Base-by-base conservation (phyloP, 305 asterid genomes). In the Fraxinus latifolia region DNA sequence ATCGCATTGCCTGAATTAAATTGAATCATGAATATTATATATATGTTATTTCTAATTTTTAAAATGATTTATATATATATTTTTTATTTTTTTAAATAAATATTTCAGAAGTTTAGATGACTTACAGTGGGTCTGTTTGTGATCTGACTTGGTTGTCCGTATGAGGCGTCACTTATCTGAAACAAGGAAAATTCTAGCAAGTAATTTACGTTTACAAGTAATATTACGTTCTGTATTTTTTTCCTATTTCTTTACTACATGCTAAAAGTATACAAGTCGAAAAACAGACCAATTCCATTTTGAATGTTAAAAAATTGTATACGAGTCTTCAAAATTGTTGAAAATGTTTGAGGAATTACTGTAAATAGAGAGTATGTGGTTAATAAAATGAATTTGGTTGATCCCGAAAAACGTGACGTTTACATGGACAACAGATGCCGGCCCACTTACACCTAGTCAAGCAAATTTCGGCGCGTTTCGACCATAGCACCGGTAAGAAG, bases 81-180 rank as follows among this genome's bases (percentile, higher is more conserved):
- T 0, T 42, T 4, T 8, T 39, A 42, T 42, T 9, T 42, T 42
- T 42, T 1, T 0, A 17, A 34, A 68, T 19, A 53, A 12, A 73
- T 44, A 79, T 4, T 11, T 15, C 29, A 21, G 44, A 14, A 65
- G 85, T 72, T 74, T 75, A 27, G 23, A 23, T 36, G 15, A 27
- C 77, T 70, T n/a, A 70, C 82, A 12, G 77, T 70, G 34, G 77
- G 82, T 42, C 70, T n/a, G 17, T 23, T 36, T 36, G 15, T 37
- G 42, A 0, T 3, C 78, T 33, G 79, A 36, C 42, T 36, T 36
- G 42, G 9, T 7, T 36, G 42, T 36, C n/a, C 12, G 53, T 12
- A 11, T 7, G 53, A 11, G n/a, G 53, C 15, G 14, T 42, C n/a
- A 5, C 53, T 12, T 42, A 14, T 74, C 87, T 84, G 85, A 0